phyloP scores from a whole-genome alignment of 2,329 filamentous ascomycete genomes.

The Aspergillus clavatus region DNA sequence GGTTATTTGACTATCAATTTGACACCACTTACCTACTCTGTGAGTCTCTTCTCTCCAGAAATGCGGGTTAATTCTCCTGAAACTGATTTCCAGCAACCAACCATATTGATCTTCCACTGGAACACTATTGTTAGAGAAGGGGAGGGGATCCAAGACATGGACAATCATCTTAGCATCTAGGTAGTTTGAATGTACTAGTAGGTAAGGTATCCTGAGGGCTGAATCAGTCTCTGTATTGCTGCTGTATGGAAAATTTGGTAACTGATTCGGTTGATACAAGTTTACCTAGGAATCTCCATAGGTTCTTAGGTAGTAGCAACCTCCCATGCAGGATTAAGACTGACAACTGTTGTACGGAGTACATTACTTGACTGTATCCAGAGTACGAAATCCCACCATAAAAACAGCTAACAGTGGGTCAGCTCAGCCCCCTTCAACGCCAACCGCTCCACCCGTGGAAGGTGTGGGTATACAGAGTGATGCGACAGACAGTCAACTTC shows the following conservation, averaged over 20 bases:
- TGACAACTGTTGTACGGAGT: too few species aligned
- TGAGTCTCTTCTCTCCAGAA: constrained; percentile 4
- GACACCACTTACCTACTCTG: constrained; percentile 1
- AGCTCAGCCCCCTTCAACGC: constrained; percentile 1
- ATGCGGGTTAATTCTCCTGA: constrained; percentile 13
- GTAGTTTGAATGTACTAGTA: too few species aligned
- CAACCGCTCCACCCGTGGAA: constrained; percentile 5
- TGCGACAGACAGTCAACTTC: not conserved
- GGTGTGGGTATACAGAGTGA: not conserved
- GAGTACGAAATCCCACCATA: too few species aligned
- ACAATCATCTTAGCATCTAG: too few species aligned
- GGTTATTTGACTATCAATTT: not conserved
- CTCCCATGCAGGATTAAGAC: too few species aligned
- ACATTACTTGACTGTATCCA: not conserved
- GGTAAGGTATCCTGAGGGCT: too few species aligned
- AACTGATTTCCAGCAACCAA: constrained; percentile 10
- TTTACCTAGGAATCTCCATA: constrained; percentile 4
- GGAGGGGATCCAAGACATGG: too few species aligned
- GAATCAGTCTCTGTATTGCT: too few species aligned
- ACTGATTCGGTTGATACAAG: constrained; percentile 4
- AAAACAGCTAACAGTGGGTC: constrained; percentile 3
- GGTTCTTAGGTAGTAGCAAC: not conserved
- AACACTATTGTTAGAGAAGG: constrained; percentile 7
- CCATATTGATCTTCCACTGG: not conserved
- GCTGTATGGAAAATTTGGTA: constrained; percentile 9